These are phyloP conservation scores for Blastobotrys elegans DNA, from an alignment of 1,139 yeast genomes.

Conservation along the genomic window DNA sequence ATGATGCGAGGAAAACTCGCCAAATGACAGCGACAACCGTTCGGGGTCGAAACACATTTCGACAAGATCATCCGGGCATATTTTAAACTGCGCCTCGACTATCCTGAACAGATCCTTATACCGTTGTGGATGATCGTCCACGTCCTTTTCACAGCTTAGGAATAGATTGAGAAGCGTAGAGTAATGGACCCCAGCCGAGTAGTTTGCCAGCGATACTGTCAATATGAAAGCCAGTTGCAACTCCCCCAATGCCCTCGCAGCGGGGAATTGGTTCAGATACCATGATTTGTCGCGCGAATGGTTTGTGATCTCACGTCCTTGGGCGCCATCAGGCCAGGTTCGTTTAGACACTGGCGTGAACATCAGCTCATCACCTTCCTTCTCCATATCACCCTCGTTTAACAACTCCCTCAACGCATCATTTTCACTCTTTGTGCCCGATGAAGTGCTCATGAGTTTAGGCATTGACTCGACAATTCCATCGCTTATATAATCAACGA, in stretches of 20 bases:
- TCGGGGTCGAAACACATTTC: conserved; percentile 32
- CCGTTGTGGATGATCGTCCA: conserved; percentile 17
- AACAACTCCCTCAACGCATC: conserved; percentile 27
- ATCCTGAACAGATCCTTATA: conserved; percentile 29
- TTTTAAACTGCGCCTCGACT: conserved; percentile 31
- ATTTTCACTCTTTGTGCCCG: conserved; percentile 41
- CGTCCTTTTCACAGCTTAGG: conserved; percentile 28
- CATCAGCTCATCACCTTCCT: conserved; percentile 28
- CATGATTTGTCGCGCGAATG: conserved; percentile 43
- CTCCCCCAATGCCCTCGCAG: conserved; percentile 37
- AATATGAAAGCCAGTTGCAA: conserved; percentile 39
- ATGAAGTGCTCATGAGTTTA: conserved; percentile 33
- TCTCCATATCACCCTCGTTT: background rate
- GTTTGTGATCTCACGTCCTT: conserved; percentile 34
- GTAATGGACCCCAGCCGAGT: conserved; percentile 45
- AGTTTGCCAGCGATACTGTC: conserved; percentile 40
- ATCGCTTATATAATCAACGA: conserved; percentile 24
- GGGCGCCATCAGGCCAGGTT: conserved; percentile 34
- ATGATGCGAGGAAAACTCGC: conserved; percentile 15
- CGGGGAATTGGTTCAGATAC: conserved; percentile 35
- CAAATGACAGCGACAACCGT: conserved; percentile 20
- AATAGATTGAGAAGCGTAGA: conserved; percentile 37
- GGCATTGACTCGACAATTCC: conserved; percentile 26
- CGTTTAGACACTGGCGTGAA: conserved; percentile 40
- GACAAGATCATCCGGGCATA: conserved; percentile 38